These are phyloP conservation scores for Picea sitchensis DNA, from an alignment of 75 land plant genomes.

Conservation along the genomic window DNA sequence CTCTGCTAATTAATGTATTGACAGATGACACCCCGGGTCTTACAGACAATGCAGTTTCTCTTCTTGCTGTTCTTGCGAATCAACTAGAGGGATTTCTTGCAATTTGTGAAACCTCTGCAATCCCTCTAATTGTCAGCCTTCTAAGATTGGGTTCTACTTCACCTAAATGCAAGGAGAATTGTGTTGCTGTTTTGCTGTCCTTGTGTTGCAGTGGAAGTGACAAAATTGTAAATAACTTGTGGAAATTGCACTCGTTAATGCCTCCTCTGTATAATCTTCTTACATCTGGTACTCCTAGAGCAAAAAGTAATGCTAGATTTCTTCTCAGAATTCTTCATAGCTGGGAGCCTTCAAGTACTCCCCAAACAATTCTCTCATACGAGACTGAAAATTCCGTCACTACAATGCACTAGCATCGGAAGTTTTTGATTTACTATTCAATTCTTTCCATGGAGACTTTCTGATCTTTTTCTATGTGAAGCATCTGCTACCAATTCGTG, in stretches of 20 bases:
- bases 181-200: constrained; percentile 41
- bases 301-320: constrained; percentile 45
- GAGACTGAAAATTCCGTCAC: background rate
- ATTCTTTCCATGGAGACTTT: no score
- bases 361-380: background rate
- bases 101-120: constrained; percentile 19
- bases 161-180: constrained; percentile 61
- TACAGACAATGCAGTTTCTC: constrained; percentile 56
- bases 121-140: constrained; percentile 48
- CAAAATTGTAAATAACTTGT: constrained; percentile 28
- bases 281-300: constrained; percentile 36
- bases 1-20: constrained; percentile 42
- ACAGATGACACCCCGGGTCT: constrained; percentile 45
- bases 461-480: background rate
- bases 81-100: constrained; percentile 39
- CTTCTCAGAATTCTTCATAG: constrained; percentile 47
- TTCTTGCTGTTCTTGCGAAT: constrained; percentile 45
- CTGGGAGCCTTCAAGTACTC: background rate
- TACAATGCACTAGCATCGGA: background rate
- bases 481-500: no score
- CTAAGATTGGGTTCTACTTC: constrained; percentile 48
- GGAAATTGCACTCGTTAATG: background rate
- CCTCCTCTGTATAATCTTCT: constrained; percentile 40
- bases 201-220: constrained; percentile 53
- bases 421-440: no score